A percentile compares a stretch with the other conserved stretches of the same genome.
Conservation (phyloP, 2,329 filamentous ascomycete species). For the Trichoderma citrinoviride region DNA sequence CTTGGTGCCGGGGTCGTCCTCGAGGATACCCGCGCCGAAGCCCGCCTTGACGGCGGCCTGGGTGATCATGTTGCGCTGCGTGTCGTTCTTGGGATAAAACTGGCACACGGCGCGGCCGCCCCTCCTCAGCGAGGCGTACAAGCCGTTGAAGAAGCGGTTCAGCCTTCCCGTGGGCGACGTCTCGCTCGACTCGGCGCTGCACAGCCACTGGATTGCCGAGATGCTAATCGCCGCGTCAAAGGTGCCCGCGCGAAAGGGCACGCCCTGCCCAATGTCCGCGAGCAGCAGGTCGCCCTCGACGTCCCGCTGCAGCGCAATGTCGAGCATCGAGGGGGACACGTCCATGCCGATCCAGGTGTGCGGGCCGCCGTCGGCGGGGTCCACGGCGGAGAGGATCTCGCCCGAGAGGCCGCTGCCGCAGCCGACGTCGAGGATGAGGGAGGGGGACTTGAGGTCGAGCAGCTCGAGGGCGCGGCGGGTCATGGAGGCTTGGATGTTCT, state of each 20-base stretch:
- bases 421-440: slow-evolving; percentile 91
- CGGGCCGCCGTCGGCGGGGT: slow-evolving; percentile 70
- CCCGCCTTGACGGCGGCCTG: slow-evolving; percentile 87
- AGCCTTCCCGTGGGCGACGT: slow-evolving; percentile 77
- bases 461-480: slow-evolving; percentile 89
- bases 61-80: slow-evolving; percentile 88
- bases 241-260: slow-evolving; percentile 86
- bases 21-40: slow-evolving; percentile 89
- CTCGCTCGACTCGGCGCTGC: slow-evolving; percentile 87
- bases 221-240: slow-evolving; percentile 97
- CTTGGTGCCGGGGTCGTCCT: slow-evolving; percentile 96
- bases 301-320: slow-evolving; percentile 85
- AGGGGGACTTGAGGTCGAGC: slow-evolving; percentile 74
- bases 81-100: slow-evolving; percentile 96
- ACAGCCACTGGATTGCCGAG: slow-evolving; percentile 96
- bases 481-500: slow-evolving; percentile 93
- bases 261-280: slow-evolving; percentile 90
- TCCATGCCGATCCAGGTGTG: slow-evolving; percentile 99
- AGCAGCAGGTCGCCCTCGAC: slow-evolving; percentile 93
- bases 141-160: slow-evolving; percentile 83
- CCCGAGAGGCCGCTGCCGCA: slow-evolving; percentile 93
- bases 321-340: slow-evolving; percentile 93
- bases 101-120: slow-evolving; percentile 92
- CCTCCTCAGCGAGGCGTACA: slow-evolving; percentile 79
- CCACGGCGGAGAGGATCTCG: slow-evolving; percentile 79